Conservation (phyloP, 1,139 yeast genomes). For the Eremothecium coryli region DNA sequence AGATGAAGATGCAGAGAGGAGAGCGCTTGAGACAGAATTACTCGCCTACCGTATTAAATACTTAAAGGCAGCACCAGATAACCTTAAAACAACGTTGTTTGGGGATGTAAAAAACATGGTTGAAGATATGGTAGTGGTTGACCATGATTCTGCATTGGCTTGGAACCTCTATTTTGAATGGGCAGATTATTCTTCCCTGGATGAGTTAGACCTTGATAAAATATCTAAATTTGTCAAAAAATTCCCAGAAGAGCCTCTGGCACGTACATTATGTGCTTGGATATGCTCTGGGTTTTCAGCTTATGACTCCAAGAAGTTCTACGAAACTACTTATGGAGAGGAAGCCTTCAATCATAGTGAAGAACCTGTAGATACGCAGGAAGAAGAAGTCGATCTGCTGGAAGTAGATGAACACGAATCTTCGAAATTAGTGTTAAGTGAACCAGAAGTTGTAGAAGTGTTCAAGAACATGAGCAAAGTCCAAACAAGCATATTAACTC, state of each 20-base stretch:
- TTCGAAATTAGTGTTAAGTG: constrained; percentile 25
- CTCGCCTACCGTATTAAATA: constrained; percentile 49
- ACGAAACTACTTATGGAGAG: constrained; percentile 18
- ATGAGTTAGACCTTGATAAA: constrained; percentile 41
- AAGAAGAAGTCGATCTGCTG: constrained; percentile 17
- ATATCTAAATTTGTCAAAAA: constrained; percentile 43
- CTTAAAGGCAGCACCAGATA: constrained; percentile 39
- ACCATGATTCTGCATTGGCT: constrained; percentile 50
- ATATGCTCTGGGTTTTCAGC: constrained; percentile 55
- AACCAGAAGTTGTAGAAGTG: constrained; percentile 46
- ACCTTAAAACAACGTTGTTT: constrained; percentile 37
- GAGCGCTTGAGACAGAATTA: constrained; percentile 49
- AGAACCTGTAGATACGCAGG: constrained; percentile 10
- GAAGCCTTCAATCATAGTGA: constrained; percentile 3
- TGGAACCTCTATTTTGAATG: constrained; percentile 77
- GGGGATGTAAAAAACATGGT: constrained; percentile 46
- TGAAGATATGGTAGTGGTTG: constrained; percentile 65
- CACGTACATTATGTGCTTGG: constrained; percentile 52
- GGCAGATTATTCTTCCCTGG: constrained; percentile 47
- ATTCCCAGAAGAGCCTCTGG: constrained; percentile 58
- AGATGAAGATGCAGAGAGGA: constrained; percentile 53
- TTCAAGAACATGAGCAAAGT: constrained; percentile 44
- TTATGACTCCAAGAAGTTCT: constrained; percentile 27
- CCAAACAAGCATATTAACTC: constrained; percentile 48
- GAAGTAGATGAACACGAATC: constrained; percentile 25